Evolutionary conservation across 495 filamentous ascomycete genomes (phyloP).

Genomic region (Apodospora peruviana): DNA sequence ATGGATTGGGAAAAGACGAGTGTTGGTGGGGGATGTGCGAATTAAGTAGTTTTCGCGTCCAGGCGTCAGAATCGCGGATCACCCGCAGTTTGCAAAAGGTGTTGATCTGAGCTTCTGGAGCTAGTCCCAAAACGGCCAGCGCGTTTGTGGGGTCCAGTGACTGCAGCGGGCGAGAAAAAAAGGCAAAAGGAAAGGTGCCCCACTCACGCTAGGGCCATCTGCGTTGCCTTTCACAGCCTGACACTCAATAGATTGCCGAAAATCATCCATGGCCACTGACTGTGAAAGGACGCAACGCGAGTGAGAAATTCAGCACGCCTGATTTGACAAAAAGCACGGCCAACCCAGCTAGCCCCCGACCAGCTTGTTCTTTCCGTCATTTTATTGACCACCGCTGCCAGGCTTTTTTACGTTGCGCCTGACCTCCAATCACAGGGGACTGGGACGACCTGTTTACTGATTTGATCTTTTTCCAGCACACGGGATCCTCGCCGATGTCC

Average conservation of each 20-base stretch:
- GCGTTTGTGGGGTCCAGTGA: conserved; percentile 10
- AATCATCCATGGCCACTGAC: conserved; percentile 3
- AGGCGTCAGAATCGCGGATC: conserved; percentile 42
- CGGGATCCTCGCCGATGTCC: too few species aligned
- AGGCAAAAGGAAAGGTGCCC: neutral
- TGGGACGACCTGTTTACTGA: too few species aligned
- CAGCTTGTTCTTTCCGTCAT: neutral
- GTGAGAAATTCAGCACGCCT: conserved; percentile 7
- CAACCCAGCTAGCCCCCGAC: neutral
- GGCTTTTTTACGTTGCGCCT: too few species aligned
- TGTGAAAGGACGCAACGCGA: neutral
- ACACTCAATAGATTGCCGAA: too few species aligned
- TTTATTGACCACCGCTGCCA: too few species aligned
- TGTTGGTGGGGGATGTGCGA: conserved; percentile 38
- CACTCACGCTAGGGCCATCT: neutral
- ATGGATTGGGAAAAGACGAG: conserved; percentile 29
- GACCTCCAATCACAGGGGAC: too few species aligned
- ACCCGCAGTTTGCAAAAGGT: conserved; percentile 20
- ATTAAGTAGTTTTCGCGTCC: conserved; percentile 52
- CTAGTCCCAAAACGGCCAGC: conserved; percentile 35
- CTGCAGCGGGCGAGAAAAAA: conserved; percentile 8
- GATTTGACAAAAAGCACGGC: conserved; percentile 17
- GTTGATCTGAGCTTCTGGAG: conserved; percentile 30
- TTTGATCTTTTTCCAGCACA: too few species aligned
- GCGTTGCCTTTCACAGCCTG: neutral